Conservation (phyloP, 75 land plant species). For the Picea sitchensis region DNA sequence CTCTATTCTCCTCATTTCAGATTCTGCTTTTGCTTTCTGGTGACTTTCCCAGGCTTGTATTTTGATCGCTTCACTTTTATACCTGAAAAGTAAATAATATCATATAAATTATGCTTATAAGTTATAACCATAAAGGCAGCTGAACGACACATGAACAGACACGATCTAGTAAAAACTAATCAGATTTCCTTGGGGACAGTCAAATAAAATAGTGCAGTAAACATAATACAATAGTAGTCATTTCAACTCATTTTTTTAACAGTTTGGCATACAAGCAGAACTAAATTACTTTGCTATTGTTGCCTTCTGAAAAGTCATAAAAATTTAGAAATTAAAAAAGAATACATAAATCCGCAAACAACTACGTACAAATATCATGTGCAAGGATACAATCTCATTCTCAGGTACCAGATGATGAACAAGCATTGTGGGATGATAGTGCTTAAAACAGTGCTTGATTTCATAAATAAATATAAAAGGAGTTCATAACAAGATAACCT, state of each 20-base stretch:
- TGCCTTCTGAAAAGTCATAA: background rate
- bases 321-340: background rate
- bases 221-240: no score
- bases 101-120: background rate
- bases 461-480: background rate
- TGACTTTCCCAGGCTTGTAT: constrained; percentile 89
- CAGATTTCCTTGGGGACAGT: background rate
- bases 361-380: background rate
- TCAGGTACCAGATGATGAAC: background rate
- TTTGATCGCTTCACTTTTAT: constrained; percentile 76
- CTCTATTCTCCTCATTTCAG: constrained; percentile 78
- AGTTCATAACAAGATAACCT: constrained; percentile 37
- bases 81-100: constrained; percentile 44
- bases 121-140: background rate
- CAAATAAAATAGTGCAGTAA: background rate
- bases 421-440: background rate
- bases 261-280: background rate
- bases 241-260: background rate
- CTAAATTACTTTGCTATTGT: background rate
- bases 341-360: background rate
- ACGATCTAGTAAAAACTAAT: background rate
- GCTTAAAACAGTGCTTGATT: background rate
- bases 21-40: constrained; percentile 81
- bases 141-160: background rate
- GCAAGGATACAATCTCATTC: background rate